Conservation (phyloP, 108 stramenopile genomes). For the Phaeodactylum tricornutum region DNA sequence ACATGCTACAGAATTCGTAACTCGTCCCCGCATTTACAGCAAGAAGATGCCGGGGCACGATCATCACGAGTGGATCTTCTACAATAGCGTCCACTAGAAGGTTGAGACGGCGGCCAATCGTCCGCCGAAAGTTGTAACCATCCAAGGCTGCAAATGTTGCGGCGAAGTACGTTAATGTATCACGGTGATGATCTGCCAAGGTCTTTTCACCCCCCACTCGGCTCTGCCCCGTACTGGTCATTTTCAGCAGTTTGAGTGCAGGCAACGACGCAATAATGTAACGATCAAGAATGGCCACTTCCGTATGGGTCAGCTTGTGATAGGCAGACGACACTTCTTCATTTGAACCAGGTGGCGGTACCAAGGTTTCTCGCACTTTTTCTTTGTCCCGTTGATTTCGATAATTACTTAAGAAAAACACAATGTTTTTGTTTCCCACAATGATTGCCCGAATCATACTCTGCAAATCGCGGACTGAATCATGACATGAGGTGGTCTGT, state of each 20-base stretch:
- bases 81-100: constrained; percentile 73
- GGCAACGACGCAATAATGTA: constrained; percentile 74
- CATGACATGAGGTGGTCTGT: neutral
- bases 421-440: constrained; percentile 85
- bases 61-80: constrained; percentile 57
- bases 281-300: constrained; percentile 67
- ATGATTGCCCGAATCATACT: constrained; percentile 80
- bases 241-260: constrained; percentile 66
- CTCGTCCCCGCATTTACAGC: constrained; percentile 49
- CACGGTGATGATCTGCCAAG: constrained; percentile 26
- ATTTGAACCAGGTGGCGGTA: constrained; percentile 21
- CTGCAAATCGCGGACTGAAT: constrained; percentile 51
- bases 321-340: constrained; percentile 49
- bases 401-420: constrained; percentile 90
- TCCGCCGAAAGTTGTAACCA: constrained; percentile 58
- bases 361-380: constrained; percentile 1
- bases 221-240: neutral
- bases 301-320: constrained; percentile 55
- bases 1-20: constrained; percentile 65
- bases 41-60: constrained; percentile 75
- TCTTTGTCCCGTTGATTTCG: constrained; percentile 14
- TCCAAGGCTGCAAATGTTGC: constrained; percentile 82
- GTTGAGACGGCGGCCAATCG: constrained; percentile 55
- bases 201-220: neutral
- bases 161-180: constrained; percentile 77